Evolutionary conservation across 805 yeast genomes (phyloP).

Genomic region (Myxozyma geophila): DNA sequence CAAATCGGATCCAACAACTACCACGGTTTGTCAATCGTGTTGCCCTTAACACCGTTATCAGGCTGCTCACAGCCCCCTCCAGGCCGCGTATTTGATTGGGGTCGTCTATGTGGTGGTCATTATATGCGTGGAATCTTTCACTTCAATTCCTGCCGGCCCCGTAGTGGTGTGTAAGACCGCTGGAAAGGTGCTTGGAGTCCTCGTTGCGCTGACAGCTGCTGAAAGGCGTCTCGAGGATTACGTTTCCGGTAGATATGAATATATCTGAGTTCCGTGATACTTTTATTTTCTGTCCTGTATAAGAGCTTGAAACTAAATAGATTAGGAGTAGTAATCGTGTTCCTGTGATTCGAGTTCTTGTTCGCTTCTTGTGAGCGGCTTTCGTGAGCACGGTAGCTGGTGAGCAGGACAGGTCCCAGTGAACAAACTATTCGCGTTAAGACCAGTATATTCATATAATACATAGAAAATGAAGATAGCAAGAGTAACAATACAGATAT

Average conservation of each 20-base stretch:
- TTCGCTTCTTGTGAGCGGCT: too few relatives aligned
- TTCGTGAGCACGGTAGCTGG: too few relatives aligned
- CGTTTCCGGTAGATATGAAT: not conserved
- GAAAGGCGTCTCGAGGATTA: not conserved
- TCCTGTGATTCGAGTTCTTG: too few relatives aligned
- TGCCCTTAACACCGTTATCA: not conserved
- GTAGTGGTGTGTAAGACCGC: too few relatives aligned
- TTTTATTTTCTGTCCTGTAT: not conserved
- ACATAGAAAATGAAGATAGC: too few relatives aligned
- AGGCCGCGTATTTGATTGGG: not conserved
- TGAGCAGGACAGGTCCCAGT: too few relatives aligned
- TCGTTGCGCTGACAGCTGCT: not conserved
- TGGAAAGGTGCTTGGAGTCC: not conserved
- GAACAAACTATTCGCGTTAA: too few relatives aligned
- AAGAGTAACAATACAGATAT: not conserved
- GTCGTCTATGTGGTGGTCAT: not conserved
- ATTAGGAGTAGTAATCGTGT: too few relatives aligned
- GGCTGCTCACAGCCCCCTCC: not conserved
- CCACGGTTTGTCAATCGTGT: slow-evolving; percentile 5
- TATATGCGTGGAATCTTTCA: not conserved
- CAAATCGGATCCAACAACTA: not conserved
- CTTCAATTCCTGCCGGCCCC: too few relatives aligned
- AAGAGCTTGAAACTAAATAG: too few relatives aligned
- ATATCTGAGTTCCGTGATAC: not conserved
- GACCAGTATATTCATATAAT: too few relatives aligned